These are phyloP conservation scores for Porodaedalea pini DNA, from an alignment of 1,284 basidiomycete species.

Conservation along the genomic window DNA sequence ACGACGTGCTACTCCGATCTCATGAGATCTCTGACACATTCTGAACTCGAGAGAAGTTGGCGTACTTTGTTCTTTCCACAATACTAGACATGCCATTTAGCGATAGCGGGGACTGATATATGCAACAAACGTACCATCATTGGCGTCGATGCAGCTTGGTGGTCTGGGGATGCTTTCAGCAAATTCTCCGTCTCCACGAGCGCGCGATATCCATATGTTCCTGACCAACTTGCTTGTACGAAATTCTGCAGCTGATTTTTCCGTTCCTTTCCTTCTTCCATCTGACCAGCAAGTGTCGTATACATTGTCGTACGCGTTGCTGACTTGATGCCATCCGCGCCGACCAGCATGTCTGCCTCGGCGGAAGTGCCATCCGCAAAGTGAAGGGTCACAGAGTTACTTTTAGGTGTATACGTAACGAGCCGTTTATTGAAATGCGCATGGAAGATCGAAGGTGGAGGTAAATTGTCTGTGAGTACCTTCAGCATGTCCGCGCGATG, in stretches of 20 bases:
- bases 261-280: slow-evolving; percentile 9
- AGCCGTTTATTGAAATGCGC: slow-evolving; percentile 35
- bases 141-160: slow-evolving; percentile 30
- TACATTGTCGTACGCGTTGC: slow-evolving; percentile 36
- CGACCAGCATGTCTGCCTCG: slow-evolving; percentile 41
- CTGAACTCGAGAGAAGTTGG: slow-evolving; percentile 22
- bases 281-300: slow-evolving; percentile 24
- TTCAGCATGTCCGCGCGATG: slow-evolving; percentile 34
- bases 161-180: slow-evolving; percentile 32
- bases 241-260: slow-evolving; percentile 22
- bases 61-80: slow-evolving; percentile 41
- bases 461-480: slow-evolving; percentile 30
- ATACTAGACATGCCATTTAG: slow-evolving; percentile 31
- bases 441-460: slow-evolving; percentile 25
- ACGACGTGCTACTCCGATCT: slow-evolving; percentile 28
- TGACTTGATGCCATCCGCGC: slow-evolving; percentile 44
- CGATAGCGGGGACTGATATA: background rate
- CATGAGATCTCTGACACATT: slow-evolving; percentile 29
- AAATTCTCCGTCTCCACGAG: slow-evolving; percentile 34
- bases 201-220: slow-evolving; percentile 40
- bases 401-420: slow-evolving; percentile 22
- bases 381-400: slow-evolving; percentile 27
- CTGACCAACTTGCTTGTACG: slow-evolving; percentile 40
- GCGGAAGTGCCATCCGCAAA: slow-evolving; percentile 37
- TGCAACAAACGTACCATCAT: slow-evolving; percentile 16